phyloP scores from a whole-genome alignment of 2,329 filamentous ascomycete species.

The Stromatinia cepivora region DNA sequence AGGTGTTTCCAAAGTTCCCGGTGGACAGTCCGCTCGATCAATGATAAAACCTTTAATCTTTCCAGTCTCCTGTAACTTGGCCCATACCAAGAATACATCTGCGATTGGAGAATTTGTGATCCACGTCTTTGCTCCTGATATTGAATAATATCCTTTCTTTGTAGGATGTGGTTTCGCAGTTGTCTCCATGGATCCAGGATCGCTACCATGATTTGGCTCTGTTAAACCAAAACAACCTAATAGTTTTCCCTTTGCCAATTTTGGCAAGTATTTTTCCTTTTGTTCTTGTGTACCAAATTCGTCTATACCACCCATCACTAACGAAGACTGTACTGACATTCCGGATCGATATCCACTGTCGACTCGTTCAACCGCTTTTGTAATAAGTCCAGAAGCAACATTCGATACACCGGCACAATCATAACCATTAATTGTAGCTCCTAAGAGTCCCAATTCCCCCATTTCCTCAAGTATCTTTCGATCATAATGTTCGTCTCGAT shows the following conservation, averaged over 20 bases:
- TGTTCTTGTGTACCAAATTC: conserved; percentile 85
- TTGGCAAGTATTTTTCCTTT: conserved; percentile 79
- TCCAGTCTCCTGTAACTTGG: conserved; percentile 84
- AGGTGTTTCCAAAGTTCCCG: conserved; percentile 88
- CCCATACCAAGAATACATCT: conserved; percentile 86
- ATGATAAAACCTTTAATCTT: conserved; percentile 94
- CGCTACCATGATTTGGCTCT: conserved; percentile 89
- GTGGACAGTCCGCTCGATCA: conserved; percentile 79
- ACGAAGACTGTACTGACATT: conserved; percentile 89
- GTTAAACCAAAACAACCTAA: conserved; percentile 87
- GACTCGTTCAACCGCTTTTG: conserved; percentile 84
- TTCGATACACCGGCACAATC: conserved; percentile 85
- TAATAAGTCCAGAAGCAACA: conserved; percentile 87
- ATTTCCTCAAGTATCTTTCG: conserved; percentile 84
- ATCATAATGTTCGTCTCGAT: conserved; percentile 85
- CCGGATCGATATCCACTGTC: conserved; percentile 90
- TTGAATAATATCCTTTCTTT: conserved; percentile 76
- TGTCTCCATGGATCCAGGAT: conserved; percentile 89
- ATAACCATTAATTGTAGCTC: conserved; percentile 83
- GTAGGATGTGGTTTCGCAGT: conserved; percentile 79
- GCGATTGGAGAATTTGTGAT: conserved; percentile 93
- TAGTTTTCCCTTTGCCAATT: conserved; percentile 78
- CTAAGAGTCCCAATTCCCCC: conserved; percentile 86
- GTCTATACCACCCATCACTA: conserved; percentile 91
- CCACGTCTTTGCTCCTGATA: conserved; percentile 89